Percentiles rank a stretch among this genome's conserved stretches.
phyloP scores from a whole-genome alignment of 768 basidiomycete species.

The Macrolepiota fuliginosa region DNA sequence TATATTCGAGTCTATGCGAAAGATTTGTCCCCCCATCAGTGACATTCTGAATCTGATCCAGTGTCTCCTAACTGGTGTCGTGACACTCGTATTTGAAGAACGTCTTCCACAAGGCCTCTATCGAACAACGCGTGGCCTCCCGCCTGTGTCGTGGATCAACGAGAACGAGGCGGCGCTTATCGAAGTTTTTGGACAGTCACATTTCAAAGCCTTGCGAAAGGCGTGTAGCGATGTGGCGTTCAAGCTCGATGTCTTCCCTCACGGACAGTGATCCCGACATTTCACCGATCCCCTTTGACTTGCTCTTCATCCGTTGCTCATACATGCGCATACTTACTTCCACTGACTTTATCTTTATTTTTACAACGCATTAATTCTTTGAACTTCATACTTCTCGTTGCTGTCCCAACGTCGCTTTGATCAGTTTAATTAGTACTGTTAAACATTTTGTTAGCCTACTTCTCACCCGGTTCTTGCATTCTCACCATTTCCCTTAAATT shows the following conservation, averaged over 20 bases:
- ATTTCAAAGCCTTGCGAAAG: slow-evolving; percentile 69
- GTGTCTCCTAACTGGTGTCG: slow-evolving; percentile 70
- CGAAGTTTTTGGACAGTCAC: slow-evolving; percentile 71
- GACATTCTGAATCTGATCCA: slow-evolving; percentile 69
- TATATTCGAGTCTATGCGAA: slow-evolving; percentile 68
- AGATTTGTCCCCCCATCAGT: slow-evolving; percentile 65
- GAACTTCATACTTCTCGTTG: slow-evolving; percentile 12
- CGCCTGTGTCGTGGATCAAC: slow-evolving; percentile 75
- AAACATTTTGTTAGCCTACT: not conserved
- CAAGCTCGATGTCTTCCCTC: slow-evolving; percentile 65
- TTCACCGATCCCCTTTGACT: not conserved
- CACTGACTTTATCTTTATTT: slow-evolving; percentile 23
- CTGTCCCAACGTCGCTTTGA: slow-evolving; percentile 3
- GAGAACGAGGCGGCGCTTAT: slow-evolving; percentile 64
- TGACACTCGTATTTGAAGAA: slow-evolving; percentile 75
- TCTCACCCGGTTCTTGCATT: not conserved
- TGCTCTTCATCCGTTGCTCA: slow-evolving; percentile 14
- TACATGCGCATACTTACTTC: slow-evolving; percentile 20
- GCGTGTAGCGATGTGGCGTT: slow-evolving; percentile 74
- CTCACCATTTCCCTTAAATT: not conserved
- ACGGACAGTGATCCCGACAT: slow-evolving; percentile 5
- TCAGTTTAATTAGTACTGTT: slow-evolving; percentile 5
- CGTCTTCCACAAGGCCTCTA: slow-evolving; percentile 65
- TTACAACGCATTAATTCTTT: slow-evolving; percentile 19
- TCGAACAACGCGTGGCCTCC: slow-evolving; percentile 75